Conservation (phyloP, 352 stramenopile genomes). For the Phytophthora lateralis region DNA sequence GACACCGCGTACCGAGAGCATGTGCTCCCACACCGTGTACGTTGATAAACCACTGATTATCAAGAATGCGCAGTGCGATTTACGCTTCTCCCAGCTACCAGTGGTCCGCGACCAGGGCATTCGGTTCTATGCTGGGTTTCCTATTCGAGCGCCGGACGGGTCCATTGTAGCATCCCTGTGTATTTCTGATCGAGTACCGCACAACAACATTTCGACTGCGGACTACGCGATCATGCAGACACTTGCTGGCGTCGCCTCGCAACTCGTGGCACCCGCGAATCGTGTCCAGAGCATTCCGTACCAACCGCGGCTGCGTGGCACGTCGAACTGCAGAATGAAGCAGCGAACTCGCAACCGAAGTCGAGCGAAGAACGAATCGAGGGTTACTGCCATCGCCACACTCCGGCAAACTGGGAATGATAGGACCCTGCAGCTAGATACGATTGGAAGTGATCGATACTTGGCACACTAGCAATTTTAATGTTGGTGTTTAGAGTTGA, state of each 20-base stretch:
- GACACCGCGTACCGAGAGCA: slow-evolving; percentile 44
- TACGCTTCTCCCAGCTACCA: slow-evolving; percentile 62
- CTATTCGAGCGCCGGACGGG: slow-evolving; percentile 52
- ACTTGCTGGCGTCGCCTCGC: neutral
- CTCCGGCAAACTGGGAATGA: neutral
- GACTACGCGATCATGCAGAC: slow-evolving; percentile 66
- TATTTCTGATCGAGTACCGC: slow-evolving; percentile 44
- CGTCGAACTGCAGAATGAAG: slow-evolving; percentile 24
- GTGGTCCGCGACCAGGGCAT: slow-evolving; percentile 43
- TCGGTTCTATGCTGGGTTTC: slow-evolving; percentile 72
- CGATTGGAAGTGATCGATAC: slow-evolving; percentile 1
- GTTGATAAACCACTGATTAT: slow-evolving; percentile 56
- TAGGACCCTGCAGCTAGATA: slow-evolving; percentile 3
- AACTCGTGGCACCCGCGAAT: neutral
- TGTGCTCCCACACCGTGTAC: slow-evolving; percentile 63
- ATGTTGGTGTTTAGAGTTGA: no score
- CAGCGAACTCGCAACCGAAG: slow-evolving; percentile 8
- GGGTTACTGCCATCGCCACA: slow-evolving; percentile 1
- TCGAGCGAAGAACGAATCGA: slow-evolving; percentile 7
- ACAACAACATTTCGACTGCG: slow-evolving; percentile 60
- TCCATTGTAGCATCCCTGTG: slow-evolving; percentile 58
- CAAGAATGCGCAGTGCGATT: slow-evolving; percentile 62
- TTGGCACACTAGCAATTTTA: no score
- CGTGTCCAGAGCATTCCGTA: slow-evolving; percentile 24
- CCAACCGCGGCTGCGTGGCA: slow-evolving; percentile 22